Percentiles rank a stretch among this genome's conserved stretches.
Evolutionary conservation across 2,329 filamentous ascomycete species (phyloP).

Genomic region (Penicillium brevicompactum): DNA sequence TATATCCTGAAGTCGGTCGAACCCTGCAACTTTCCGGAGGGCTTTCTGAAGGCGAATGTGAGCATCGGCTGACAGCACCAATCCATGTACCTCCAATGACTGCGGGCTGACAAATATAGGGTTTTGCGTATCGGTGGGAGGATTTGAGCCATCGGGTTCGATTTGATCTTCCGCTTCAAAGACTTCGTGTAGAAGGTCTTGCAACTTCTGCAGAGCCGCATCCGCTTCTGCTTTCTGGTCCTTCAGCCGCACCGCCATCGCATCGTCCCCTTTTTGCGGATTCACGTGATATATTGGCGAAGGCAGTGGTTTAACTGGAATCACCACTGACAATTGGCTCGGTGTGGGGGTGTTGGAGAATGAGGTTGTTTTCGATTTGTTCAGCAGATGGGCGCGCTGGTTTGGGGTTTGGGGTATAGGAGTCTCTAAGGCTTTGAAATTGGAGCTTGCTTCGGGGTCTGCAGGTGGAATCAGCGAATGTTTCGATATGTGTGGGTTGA

Average conservation of each 20-base stretch:
- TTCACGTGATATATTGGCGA: slow-evolving; percentile 38
- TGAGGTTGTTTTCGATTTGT: slow-evolving; percentile 49
- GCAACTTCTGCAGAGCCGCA: slow-evolving; percentile 69
- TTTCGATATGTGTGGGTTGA: not conserved
- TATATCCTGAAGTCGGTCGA: slow-evolving; percentile 69
- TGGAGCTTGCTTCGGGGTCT: slow-evolving; percentile 38
- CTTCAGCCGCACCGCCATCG: slow-evolving; percentile 60
- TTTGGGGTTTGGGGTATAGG: slow-evolving; percentile 24
- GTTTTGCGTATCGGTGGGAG: slow-evolving; percentile 44
- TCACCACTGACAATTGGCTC: slow-evolving; percentile 49
- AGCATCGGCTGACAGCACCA: slow-evolving; percentile 64
- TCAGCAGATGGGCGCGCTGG: slow-evolving; percentile 23
- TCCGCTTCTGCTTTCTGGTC: slow-evolving; percentile 84
- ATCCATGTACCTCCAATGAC: slow-evolving; percentile 36
- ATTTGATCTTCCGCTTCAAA: slow-evolving; percentile 76
- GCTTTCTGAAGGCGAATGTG: slow-evolving; percentile 74
- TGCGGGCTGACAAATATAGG: slow-evolving; percentile 54
- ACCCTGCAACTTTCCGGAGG: slow-evolving; percentile 70
- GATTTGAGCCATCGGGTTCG: slow-evolving; percentile 55
- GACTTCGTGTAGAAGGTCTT: slow-evolving; percentile 69
- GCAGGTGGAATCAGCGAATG: slow-evolving; percentile 12
- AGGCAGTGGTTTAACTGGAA: slow-evolving; percentile 49
- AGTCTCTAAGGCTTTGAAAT: slow-evolving; percentile 20
- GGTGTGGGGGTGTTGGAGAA: slow-evolving; percentile 35
- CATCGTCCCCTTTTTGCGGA: slow-evolving; percentile 58